Evolutionary conservation across 495 filamentous ascomycete species (phyloP).

Genomic region (Gamarada debralockiae): DNA sequence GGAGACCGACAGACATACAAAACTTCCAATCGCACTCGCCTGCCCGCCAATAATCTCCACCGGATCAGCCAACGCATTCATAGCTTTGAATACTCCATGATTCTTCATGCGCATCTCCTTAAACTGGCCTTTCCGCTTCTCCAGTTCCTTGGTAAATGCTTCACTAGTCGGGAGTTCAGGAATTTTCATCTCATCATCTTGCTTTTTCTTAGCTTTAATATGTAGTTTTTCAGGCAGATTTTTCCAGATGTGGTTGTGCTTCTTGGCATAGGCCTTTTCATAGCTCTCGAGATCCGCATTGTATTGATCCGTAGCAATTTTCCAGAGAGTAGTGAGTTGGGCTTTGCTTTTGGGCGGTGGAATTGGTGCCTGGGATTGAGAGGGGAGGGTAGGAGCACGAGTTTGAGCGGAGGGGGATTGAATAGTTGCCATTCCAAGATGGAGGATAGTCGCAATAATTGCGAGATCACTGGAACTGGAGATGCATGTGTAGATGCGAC

Average conservation of each 20-base stretch:
- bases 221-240: neutral
- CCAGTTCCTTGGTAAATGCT: neutral
- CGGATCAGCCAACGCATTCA: neutral
- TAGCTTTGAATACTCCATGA: slow-evolving; percentile 1
- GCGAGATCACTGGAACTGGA: too few relatives aligned
- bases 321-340: neutral
- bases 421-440: too few relatives aligned
- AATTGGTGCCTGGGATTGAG: too few relatives aligned
- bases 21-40: slow-evolving; percentile 1
- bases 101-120: neutral
- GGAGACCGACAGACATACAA: too few relatives aligned
- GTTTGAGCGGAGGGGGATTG: too few relatives aligned
- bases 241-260: neutral
- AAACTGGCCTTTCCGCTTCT: neutral
- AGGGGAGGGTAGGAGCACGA: too few relatives aligned
- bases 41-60: slow-evolving; percentile 7
- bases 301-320: neutral
- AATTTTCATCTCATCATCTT: too few relatives aligned
- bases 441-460: too few relatives aligned
- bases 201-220: neutral
- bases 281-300: neutral
- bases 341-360: too few relatives aligned
- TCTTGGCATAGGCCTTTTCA: neutral
- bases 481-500: too few relatives aligned
- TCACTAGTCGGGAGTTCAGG: neutral